Base-by-base conservation (phyloP, 2,329 filamentous ascomycete species). In the Penicillium sclerotigenum region DNA sequence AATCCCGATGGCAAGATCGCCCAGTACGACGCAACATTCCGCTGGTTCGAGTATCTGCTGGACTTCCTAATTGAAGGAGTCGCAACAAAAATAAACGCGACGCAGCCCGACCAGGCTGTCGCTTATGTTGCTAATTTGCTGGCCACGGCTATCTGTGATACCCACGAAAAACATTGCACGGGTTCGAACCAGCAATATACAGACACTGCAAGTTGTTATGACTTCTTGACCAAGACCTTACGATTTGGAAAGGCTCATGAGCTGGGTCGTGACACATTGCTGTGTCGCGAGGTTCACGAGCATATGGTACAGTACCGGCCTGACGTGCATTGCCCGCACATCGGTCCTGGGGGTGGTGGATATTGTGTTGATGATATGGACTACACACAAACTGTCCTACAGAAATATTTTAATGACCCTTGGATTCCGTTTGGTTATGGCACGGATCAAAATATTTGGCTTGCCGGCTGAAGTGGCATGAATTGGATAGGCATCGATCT, bases 281-380 rank as follows among this genome's bases (percentile, higher is more conserved):
- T 70, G 8, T 69, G 65, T 42, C 64, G 67, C 1, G 62, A 68
- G 48, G 64, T 69, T 22, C 65, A 70, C 47, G 64, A 68, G 51
- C 65, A 65, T 50, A 69, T 69, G 66, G 65, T 69, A 16, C 59
- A 58, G 38, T 66, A 64, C 40, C 59, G 64, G 10, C 67, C 67
- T 0, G 56, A 60, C 4, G 54, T 64, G n/a, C 68, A 70, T 46
- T 69, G 65, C 24, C 8, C 63, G 9, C 65, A 69, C 58, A 70
- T 70, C 33, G 66, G 67, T 2, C 67, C 66, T 1, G 48, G 31
- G n/a, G 66, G 68, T 0, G 66, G 67, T 1, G 59, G 56, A 26
- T 68, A 69, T 36, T 69, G 68, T 47, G 65, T 67, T 16, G 68
- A 69, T 57, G 67, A 69, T 50, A 61, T 59, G 59, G 47, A 1